Conservation (phyloP, 1,284 basidiomycete species). For the Ustilago sp. region DNA sequence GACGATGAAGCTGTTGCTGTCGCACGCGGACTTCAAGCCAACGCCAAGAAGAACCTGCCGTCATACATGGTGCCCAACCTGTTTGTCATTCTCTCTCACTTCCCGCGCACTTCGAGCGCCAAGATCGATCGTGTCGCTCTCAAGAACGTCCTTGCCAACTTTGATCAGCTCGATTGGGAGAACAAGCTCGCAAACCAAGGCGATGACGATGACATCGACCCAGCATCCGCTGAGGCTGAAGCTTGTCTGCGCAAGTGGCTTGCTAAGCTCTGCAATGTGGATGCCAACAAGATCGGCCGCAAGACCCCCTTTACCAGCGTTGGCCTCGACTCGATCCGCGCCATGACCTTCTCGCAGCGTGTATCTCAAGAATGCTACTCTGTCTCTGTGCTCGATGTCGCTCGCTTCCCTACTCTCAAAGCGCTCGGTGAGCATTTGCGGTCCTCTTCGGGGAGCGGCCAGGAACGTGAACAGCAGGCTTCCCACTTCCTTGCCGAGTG, state of each 20-base stretch:
- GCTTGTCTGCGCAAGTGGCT: constrained; percentile 47
- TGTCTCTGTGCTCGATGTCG: constrained; percentile 67
- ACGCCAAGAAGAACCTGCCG: constrained; percentile 56
- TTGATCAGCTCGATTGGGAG: constrained; percentile 67
- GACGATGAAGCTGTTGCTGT: constrained; percentile 55
- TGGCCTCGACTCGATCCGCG: constrained; percentile 67
- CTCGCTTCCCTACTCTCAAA: constrained; percentile 59
- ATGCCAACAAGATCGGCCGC: constrained; percentile 52
- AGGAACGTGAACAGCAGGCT: constrained; percentile 29
- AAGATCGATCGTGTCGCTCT: constrained; percentile 70
- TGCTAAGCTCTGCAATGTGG: constrained; percentile 56
- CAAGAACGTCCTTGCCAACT: constrained; percentile 53
- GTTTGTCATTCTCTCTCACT: constrained; percentile 67
- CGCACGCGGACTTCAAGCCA: constrained; percentile 51
- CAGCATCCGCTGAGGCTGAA: constrained; percentile 31
- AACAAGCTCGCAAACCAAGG: constrained; percentile 48
- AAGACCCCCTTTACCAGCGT: constrained; percentile 63
- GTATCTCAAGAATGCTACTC: constrained; percentile 53
- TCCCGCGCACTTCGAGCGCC: constrained; percentile 70
- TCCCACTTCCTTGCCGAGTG: constrained; percentile 27
- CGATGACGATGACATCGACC: constrained; percentile 25
- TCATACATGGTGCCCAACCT: constrained; percentile 69
- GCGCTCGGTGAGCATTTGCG: constrained; percentile 50
- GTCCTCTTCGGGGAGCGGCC: constrained; percentile 22
- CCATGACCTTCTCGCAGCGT: constrained; percentile 63